phyloP scores from a whole-genome alignment of 1,284 basidiomycete species.

The Rhodotorula sp. region DNA sequence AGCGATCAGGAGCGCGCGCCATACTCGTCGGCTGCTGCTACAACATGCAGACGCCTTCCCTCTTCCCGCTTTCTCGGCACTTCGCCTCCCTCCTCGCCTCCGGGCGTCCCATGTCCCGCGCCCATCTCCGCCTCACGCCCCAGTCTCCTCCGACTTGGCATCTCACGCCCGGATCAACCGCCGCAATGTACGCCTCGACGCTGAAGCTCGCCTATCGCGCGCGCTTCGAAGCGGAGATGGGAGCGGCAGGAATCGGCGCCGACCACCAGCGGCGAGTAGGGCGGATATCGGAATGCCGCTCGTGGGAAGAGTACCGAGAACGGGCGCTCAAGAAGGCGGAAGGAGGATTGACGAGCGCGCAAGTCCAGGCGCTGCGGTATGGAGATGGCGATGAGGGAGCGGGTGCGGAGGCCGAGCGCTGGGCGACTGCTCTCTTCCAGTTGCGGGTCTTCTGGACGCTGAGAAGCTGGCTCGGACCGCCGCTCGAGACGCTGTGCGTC shows the following conservation, averaged over 20 bases:
- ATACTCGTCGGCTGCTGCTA: conserved; percentile 40
- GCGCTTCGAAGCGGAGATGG: conserved; percentile 31
- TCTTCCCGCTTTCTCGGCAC: conserved; percentile 18
- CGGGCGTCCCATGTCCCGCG: conserved; percentile 1
- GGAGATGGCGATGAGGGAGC: not conserved
- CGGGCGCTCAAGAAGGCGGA: conserved; percentile 19
- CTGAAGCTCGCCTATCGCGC: conserved; percentile 36
- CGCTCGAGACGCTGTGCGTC: conserved; percentile 29
- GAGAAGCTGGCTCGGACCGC: conserved; percentile 28
- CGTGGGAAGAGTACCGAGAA: conserved; percentile 22
- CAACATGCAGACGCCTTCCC: conserved; percentile 31
- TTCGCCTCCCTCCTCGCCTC: conserved; percentile 1
- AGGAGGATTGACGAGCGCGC: not conserved
- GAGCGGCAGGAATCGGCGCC: conserved; percentile 3
- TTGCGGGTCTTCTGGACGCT: conserved; percentile 38
- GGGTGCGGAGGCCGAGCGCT: conserved; percentile 2
- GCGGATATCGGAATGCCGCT: conserved; percentile 14
- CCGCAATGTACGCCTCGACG: conserved; percentile 19
- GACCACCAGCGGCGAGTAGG: conserved; percentile 23
- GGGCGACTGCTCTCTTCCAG: conserved; percentile 20
- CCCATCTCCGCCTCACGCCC: conserved; percentile 36
- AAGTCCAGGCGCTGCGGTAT: conserved; percentile 12
- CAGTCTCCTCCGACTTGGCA: conserved; percentile 38
- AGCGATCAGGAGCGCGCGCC: not conserved
- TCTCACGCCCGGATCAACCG: not conserved